Evolutionary conservation across 2,329 filamentous ascomycete species (phyloP).

Genomic region (Pyrenophora seminiperda): DNA sequence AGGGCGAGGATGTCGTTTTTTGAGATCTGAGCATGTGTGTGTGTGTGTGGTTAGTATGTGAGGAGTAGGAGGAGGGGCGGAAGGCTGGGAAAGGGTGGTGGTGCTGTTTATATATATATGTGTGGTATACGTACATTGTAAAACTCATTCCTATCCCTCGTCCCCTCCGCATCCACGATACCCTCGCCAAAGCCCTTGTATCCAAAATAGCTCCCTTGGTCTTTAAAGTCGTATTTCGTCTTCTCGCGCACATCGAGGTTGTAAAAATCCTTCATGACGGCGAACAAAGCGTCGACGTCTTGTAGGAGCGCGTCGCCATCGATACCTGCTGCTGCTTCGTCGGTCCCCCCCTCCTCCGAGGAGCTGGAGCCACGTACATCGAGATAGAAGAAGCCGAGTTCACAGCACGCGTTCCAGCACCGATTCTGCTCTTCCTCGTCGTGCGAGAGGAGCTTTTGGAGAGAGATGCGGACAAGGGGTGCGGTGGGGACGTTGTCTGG

Average conservation of each 20-base stretch:
- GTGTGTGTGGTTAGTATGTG: neutral
- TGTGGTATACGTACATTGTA: no score
- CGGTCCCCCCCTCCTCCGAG: no score
- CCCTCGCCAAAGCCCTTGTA: conserved; percentile 55
- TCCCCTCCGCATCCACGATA: conserved; percentile 56
- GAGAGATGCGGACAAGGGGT: conserved; percentile 50
- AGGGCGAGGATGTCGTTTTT: conserved; percentile 59
- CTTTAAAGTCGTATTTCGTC: conserved; percentile 59
- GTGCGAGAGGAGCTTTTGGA: conserved; percentile 45
- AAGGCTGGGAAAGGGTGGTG: neutral
- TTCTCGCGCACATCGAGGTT: conserved; percentile 58
- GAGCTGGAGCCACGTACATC: conserved; percentile 45
- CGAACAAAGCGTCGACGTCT: conserved; percentile 55
- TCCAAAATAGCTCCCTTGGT: conserved; percentile 58
- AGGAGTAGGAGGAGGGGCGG: neutral
- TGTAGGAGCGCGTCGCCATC: conserved; percentile 50
- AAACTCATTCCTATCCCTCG: conserved; percentile 59
- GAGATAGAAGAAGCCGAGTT: conserved; percentile 64
- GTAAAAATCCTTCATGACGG: conserved; percentile 55
- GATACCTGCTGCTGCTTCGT: no score
- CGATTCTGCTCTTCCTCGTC: conserved; percentile 45
- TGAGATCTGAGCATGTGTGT: conserved; percentile 44
- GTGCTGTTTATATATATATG: no score
- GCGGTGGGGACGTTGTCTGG: conserved; percentile 49
- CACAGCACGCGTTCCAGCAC: conserved; percentile 51